A percentile compares a stretch with the other conserved stretches of the same genome.
phyloP scores from a whole-genome alignment of 441 rosid genomes.

The Gossypium lobatum region DNA sequence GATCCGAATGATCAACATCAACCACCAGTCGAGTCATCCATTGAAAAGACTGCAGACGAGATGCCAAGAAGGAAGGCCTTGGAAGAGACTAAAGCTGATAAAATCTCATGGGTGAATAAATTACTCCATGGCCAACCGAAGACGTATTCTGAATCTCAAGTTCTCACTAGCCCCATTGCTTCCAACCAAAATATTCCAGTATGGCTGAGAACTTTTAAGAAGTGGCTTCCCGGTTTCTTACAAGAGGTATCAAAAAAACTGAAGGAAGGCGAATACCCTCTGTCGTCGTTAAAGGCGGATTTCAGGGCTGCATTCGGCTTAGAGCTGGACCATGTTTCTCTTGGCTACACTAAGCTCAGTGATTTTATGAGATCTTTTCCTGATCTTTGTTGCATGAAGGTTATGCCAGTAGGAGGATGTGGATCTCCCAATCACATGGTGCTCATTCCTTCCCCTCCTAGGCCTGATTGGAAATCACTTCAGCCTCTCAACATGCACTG shows the following conservation, averaged over 20 bases:
- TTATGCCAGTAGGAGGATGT: conserved; percentile 28
- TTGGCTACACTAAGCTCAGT: conserved; percentile 70
- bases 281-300: conserved; percentile 80
- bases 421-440: conserved; percentile 67
- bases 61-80: conserved; percentile 3
- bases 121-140: conserved; percentile 35
- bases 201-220: conserved; percentile 62
- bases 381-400: conserved; percentile 44
- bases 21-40: conserved; percentile 11
- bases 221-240: conserved; percentile 70
- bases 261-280: conserved; percentile 51
- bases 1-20: conserved; percentile 16
- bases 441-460: conserved; percentile 39
- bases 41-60: conserved; percentile 18
- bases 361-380: conserved; percentile 63
- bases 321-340: conserved; percentile 66
- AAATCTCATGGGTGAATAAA: conserved; percentile 43
- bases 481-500: conserved; percentile 19
- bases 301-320: conserved; percentile 54
- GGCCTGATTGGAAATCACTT: conserved; percentile 18
- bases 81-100: conserved; percentile 29
- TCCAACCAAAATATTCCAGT: conserved; percentile 25
- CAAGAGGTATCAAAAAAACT: conserved; percentile 25
- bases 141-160: conserved; percentile 16
- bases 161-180: conserved; percentile 4